A percentile compares a stretch with the other conserved stretches of the same genome.
Evolutionary conservation across 2,329 filamentous ascomycete genomes (phyloP).

Genomic region (Fusarium brachygibbosum): DNA sequence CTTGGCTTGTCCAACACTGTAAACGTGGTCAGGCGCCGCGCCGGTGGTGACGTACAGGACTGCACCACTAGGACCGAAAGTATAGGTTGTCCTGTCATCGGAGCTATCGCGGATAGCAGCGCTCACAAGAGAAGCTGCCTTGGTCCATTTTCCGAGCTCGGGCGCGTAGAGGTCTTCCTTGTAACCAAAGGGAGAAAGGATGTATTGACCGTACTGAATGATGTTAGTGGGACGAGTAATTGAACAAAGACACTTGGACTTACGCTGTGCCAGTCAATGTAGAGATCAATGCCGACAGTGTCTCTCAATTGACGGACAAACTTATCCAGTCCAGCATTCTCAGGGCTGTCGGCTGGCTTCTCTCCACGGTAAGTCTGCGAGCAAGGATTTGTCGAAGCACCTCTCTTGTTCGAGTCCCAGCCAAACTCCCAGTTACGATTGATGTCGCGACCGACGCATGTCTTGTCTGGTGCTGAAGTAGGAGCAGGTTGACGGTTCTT

Average conservation of each 20-base stretch:
- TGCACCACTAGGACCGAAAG: conserved; percentile 55
- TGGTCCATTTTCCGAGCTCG: conserved; percentile 57
- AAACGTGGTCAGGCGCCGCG: conserved; percentile 49
- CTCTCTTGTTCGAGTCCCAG: conserved; percentile 60
- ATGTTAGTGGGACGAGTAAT: neutral
- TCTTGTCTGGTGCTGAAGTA: conserved; percentile 36
- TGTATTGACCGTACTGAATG: conserved; percentile 58
- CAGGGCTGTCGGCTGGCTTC: conserved; percentile 58
- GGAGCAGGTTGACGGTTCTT: conserved; percentile 63
- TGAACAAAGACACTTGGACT: neutral
- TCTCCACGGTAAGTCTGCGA: conserved; percentile 60
- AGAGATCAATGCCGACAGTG: conserved; percentile 58
- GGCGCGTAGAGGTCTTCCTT: conserved; percentile 57
- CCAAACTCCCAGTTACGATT: conserved; percentile 68
- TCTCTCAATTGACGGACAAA: conserved; percentile 51
- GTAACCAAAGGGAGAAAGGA: conserved; percentile 62
- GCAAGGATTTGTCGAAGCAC: conserved; percentile 64
- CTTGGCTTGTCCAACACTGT: conserved; percentile 48
- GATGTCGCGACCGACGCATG: conserved; percentile 65
- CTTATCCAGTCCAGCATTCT: conserved; percentile 61
- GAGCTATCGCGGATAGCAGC: conserved; percentile 53
- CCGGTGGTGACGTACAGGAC: conserved; percentile 56
- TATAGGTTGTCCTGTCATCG: conserved; percentile 51
- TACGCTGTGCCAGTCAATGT: conserved; percentile 61
- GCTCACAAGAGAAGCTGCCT: conserved; percentile 51